These are phyloP conservation scores for Lepidium didymum DNA, from an alignment of 345 rosid genomes.

Conservation along the genomic window DNA sequence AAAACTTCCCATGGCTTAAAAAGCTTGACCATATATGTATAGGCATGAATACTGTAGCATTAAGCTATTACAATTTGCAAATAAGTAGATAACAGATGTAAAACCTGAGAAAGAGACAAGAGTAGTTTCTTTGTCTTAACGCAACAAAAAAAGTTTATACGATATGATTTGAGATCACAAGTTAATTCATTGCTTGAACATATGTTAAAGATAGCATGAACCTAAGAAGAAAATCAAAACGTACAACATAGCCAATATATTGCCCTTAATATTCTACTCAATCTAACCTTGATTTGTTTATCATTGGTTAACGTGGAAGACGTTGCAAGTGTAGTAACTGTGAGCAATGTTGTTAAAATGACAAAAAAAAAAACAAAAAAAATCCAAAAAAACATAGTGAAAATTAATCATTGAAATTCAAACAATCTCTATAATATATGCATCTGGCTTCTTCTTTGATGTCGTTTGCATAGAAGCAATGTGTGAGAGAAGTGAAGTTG, in stretches of 20 bases:
- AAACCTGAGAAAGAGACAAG: not conserved
- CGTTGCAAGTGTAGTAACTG: conserved; percentile 36
- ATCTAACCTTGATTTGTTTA: too few relatives aligned
- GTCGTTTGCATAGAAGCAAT: too few relatives aligned
- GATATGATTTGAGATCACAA: too few relatives aligned
- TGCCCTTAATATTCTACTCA: too few relatives aligned
- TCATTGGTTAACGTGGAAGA: conserved; percentile 1
- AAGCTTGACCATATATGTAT: not conserved
- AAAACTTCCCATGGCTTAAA: conserved; percentile 46
- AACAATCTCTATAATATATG: too few relatives aligned
- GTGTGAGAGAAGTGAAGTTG: not conserved
- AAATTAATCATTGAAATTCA: too few relatives aligned
- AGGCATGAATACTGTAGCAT: not conserved
- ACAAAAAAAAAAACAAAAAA: too few relatives aligned
- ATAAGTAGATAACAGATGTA: not conserved
- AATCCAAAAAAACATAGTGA: too few relatives aligned
- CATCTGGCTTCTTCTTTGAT: too few relatives aligned
- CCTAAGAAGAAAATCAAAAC: not conserved
- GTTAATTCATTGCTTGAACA: too few relatives aligned
- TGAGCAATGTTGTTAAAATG: conserved; percentile 35
- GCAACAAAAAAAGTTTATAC: too few relatives aligned
- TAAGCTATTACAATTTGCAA: not conserved
- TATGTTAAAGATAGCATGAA: not conserved
- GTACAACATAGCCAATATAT: not conserved
- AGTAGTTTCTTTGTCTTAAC: not conserved